phyloP scores from a whole-genome alignment of 805 yeast genomes.

The Wickerhamiella siamensis region DNA sequence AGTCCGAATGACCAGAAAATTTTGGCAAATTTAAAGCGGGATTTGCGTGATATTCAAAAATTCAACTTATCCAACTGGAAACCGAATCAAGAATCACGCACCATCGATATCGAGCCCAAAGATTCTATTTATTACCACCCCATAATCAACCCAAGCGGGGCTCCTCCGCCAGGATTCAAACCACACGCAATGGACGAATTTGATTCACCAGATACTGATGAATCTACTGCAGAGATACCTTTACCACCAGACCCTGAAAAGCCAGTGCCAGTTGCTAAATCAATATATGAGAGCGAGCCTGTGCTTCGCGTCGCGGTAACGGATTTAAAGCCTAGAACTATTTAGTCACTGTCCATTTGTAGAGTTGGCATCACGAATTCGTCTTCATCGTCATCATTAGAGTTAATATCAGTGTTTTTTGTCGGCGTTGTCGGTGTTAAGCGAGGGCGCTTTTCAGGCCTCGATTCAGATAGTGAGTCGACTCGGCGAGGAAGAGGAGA shows the following conservation, averaged over 20 bases:
- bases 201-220: background rate
- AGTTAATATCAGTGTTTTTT: no score
- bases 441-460: slow-evolving; percentile 8
- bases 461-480: background rate
- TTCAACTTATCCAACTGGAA: background rate
- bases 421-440: background rate
- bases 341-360: slow-evolving; percentile 16
- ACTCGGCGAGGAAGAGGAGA: background rate
- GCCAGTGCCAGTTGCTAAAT: background rate
- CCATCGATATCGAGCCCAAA: background rate
- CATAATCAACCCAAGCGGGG: background rate
- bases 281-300: background rate
- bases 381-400: slow-evolving; percentile 12
- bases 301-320: background rate
- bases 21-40: background rate
- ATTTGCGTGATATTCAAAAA: background rate
- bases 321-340: background rate
- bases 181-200: background rate
- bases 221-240: background rate
- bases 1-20: background rate
- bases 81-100: background rate
- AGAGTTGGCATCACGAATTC: slow-evolving; percentile 16
- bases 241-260: background rate
- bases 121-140: slow-evolving; percentile 1
- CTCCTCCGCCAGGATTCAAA: background rate